phyloP scores from a whole-genome alignment of 1,284 basidiomycete genomes.

The Trichosporon asahii region DNA sequence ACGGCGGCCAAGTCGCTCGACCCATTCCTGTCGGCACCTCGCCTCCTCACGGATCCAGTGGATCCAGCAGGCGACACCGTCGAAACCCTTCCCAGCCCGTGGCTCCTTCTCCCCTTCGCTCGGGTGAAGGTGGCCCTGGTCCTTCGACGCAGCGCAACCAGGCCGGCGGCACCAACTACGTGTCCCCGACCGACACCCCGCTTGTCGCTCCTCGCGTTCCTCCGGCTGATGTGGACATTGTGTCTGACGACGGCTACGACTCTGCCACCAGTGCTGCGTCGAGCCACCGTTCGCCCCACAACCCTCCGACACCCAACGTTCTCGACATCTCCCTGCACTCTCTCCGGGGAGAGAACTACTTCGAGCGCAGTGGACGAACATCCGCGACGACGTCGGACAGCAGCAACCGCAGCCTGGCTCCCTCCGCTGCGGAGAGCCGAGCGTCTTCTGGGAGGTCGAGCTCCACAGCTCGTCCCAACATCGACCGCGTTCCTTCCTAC shows the following conservation, averaged over 20 bases:
- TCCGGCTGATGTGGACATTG: conserved; percentile 28
- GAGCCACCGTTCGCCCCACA: conserved; percentile 38
- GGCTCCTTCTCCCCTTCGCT: neutral
- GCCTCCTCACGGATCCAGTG: neutral
- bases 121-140: neutral
- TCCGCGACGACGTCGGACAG: conserved; percentile 6
- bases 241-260: conserved; percentile 30
- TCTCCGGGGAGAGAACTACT: conserved; percentile 40
- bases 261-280: conserved; percentile 10
- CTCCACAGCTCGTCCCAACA: conserved; percentile 5
- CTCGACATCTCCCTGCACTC: conserved; percentile 57
- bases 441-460: conserved; percentile 8
- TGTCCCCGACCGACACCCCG: conserved; percentile 50
- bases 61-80: conserved; percentile 4
- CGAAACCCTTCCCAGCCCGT: neutral
- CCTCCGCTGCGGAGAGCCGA: conserved; percentile 1
- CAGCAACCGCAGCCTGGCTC: conserved; percentile 1
- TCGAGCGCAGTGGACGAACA: conserved; percentile 27
- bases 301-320: conserved; percentile 58
- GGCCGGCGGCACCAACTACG: conserved; percentile 27
- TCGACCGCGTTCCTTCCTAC: conserved; percentile 18
- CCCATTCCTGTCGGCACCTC: conserved; percentile 10
- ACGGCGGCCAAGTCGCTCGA: conserved; percentile 1
- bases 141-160: conserved; percentile 11
- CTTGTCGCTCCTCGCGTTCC: conserved; percentile 38